These are phyloP conservation scores for Trametes cubensis DNA, from an alignment of 768 basidiomycete genomes.

Conservation along the genomic window DNA sequence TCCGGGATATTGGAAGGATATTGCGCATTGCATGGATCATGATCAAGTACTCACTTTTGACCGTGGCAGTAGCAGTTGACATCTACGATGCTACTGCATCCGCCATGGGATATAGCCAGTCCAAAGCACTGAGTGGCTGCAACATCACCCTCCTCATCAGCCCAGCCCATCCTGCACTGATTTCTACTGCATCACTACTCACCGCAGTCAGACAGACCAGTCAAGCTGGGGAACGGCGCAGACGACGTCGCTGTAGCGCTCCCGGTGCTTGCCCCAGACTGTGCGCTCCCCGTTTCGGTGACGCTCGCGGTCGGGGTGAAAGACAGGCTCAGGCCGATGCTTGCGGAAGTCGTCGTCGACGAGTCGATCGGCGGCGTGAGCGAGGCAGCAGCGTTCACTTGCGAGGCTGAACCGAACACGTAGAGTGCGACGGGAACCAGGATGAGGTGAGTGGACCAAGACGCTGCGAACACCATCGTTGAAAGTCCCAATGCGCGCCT, in stretches of 20 bases:
- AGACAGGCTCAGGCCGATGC: conserved; percentile 2
- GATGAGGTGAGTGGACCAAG: background rate
- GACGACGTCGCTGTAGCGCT: conserved; percentile 23
- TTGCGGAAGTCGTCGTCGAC: background rate
- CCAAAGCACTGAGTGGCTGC: conserved; percentile 51
- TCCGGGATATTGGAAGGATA: background rate
- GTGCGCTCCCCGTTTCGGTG: background rate
- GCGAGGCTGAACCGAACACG: background rate
- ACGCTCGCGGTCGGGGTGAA: background rate
- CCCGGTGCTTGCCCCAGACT: background rate
- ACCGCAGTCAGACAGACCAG: conserved; percentile 27
- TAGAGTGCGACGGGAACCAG: background rate
- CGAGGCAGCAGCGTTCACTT: conserved; percentile 6
- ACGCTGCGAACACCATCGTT: no score
- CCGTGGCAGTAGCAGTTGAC: conserved; percentile 51
- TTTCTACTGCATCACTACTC: background rate
- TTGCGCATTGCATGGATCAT: no score
- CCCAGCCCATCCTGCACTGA: no score
- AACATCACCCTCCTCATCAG: background rate
- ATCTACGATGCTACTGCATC: conserved; percentile 48
- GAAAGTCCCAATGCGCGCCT: no score
- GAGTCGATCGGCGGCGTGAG: background rate
- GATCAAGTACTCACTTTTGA: conserved; percentile 29
- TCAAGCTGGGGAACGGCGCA: conserved; percentile 26
- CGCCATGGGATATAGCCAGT: conserved; percentile 40